A percentile compares a stretch with the other conserved stretches of the same genome.
phyloP scores from a whole-genome alignment of 805 yeast genomes.

The Komagataella mondaviorum region DNA sequence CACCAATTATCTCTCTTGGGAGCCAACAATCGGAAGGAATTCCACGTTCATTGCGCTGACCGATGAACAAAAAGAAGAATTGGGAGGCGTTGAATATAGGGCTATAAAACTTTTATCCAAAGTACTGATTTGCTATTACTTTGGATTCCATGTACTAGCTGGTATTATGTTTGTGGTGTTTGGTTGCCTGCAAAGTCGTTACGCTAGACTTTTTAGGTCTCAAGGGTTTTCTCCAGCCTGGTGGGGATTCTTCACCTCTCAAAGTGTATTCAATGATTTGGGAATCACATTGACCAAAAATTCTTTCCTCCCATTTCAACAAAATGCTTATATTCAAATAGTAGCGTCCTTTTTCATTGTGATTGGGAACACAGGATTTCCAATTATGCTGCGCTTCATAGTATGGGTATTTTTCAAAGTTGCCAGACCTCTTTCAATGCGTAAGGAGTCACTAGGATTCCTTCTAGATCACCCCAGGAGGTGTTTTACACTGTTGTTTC shows the following conservation, averaged over 20 bases:
- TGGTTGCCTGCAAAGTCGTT: constrained; percentile 29
- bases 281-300: constrained; percentile 76
- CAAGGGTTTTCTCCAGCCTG: constrained; percentile 67
- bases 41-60: constrained; percentile 79
- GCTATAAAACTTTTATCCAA: constrained; percentile 67
- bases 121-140: constrained; percentile 50
- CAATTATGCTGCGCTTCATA: constrained; percentile 64
- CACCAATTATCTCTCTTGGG: constrained; percentile 71
- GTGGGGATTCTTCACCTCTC: constrained; percentile 88
- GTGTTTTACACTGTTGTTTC: constrained; percentile 86
- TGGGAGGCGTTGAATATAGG: constrained; percentile 96
- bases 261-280: constrained; percentile 72
- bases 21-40: constrained; percentile 85
- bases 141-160: constrained; percentile 60
- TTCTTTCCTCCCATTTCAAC: constrained; percentile 58
- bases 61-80: constrained; percentile 77
- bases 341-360: constrained; percentile 59
- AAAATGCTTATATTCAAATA: constrained; percentile 52
- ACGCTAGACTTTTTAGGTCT: constrained; percentile 26
- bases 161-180: constrained; percentile 47
- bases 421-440: constrained; percentile 50
- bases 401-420: constrained; percentile 69
- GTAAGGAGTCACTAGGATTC: constrained; percentile 70
- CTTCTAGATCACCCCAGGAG: constrained; percentile 93
- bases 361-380: constrained; percentile 93